These are phyloP conservation scores for Escallonia herrerae DNA, from an alignment of 129 eudicot genomes.

Conservation along the genomic window DNA sequence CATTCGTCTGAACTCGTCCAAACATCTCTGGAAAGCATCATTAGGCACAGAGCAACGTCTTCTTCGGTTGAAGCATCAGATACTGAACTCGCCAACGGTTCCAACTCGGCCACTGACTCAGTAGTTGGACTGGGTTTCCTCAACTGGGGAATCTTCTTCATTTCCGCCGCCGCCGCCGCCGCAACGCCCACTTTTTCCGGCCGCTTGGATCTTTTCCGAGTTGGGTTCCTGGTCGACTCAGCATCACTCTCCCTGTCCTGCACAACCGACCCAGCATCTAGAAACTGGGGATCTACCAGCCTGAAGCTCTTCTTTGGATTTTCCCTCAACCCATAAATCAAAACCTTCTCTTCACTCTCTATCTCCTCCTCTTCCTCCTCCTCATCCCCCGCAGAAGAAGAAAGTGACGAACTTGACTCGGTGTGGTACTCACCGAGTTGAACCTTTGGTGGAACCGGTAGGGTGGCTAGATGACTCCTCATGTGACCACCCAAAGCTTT, in stretches of 20 bases:
- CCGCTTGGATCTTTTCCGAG: slow-evolving; percentile 30
- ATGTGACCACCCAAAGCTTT: slow-evolving; percentile 38
- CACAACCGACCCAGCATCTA: slow-evolving; percentile 21
- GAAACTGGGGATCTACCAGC: slow-evolving; percentile 26
- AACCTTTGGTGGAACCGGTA: slow-evolving; percentile 27
- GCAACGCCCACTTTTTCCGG: slow-evolving; percentile 1
- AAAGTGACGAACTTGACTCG: slow-evolving; percentile 18
- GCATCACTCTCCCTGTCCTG: slow-evolving; percentile 35
- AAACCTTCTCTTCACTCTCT: slow-evolving; percentile 4
- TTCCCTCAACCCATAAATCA: slow-evolving; percentile 23
- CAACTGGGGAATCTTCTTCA: neutral
- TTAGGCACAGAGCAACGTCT: slow-evolving; percentile 42
- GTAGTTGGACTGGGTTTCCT: slow-evolving; percentile 11
- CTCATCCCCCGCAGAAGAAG: neutral
- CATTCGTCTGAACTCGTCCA: slow-evolving; percentile 7
- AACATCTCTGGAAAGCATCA: slow-evolving; percentile 52
- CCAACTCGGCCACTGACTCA: slow-evolving; percentile 28
- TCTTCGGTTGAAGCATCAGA: slow-evolving; percentile 25
- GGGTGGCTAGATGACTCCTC: slow-evolving; percentile 33
- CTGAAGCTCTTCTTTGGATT: slow-evolving; percentile 33
- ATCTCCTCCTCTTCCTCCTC: slow-evolving; percentile 5
- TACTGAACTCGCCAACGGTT: slow-evolving; percentile 23
- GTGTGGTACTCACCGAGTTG: slow-evolving; percentile 8
- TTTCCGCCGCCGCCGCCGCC: neutral
- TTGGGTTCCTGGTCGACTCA: slow-evolving; percentile 31